Evolutionary conservation across 148 eudicot species (phyloP).

Genomic region (Vaccinium corymbosum): DNA sequence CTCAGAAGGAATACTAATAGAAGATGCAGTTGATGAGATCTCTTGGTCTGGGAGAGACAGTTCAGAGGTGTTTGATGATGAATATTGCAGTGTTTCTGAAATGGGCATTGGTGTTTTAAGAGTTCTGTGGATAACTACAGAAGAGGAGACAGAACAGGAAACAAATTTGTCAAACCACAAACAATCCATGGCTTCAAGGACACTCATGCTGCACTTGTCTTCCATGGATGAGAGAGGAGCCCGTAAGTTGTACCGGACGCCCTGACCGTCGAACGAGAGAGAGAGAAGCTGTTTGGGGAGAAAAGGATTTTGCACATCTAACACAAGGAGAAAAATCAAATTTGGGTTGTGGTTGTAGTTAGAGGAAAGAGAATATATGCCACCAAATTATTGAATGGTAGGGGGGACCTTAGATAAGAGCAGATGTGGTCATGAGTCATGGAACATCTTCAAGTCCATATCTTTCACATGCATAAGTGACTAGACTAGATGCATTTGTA

Average conservation of each 20-base stretch:
- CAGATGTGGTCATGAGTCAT: neutral
- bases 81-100: slow-evolving; percentile 12
- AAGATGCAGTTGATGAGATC: slow-evolving; percentile 6
- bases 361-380: neutral
- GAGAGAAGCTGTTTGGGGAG: neutral
- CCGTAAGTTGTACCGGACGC: too few species aligned
- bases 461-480: neutral
- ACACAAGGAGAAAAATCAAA: too few species aligned
- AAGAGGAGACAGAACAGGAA: slow-evolving; percentile 24
- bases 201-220: slow-evolving; percentile 14
- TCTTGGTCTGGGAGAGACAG: slow-evolving; percentile 15
- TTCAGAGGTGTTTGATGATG: slow-evolving; percentile 19
- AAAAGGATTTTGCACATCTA: neutral
- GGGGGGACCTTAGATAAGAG: neutral
- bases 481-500: neutral
- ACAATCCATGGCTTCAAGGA: slow-evolving; percentile 42
- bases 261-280: neutral
- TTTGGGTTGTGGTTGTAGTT: slow-evolving; percentile 8
- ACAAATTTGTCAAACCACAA: slow-evolving; percentile 50
- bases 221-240: slow-evolving; percentile 20
- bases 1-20: slow-evolving; percentile 12
- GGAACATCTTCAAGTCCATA: neutral
- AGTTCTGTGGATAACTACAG: slow-evolving; percentile 6
- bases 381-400: neutral
- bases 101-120: slow-evolving; percentile 3